Evolutionary conservation across 78 protist genomes (phyloP).

Genomic region (Guillardia theta): DNA sequence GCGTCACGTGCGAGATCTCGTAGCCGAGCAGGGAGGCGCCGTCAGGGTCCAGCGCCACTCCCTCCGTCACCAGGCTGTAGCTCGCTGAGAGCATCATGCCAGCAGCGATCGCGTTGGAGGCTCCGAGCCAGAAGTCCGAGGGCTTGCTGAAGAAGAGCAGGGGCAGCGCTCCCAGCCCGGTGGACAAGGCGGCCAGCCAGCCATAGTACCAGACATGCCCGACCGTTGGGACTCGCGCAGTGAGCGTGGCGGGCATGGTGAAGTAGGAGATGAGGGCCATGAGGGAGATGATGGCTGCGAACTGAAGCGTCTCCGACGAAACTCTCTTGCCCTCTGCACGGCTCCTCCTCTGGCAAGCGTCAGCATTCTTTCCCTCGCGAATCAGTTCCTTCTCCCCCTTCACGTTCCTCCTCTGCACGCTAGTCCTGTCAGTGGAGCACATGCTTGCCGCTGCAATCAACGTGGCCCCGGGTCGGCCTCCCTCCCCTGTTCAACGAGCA

Average conservation of each 20-base stretch:
- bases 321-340: no score
- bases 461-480: no score
- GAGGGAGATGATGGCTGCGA: neutral
- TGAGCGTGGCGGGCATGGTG: neutral
- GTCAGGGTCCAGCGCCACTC: neutral
- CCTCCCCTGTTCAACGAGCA: no score
- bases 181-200: slow-evolving; percentile 49
- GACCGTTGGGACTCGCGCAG: neutral
- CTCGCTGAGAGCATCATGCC: slow-evolving; percentile 54
- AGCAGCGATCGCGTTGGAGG: slow-evolving; percentile 42
- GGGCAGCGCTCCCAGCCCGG: slow-evolving; percentile 59
- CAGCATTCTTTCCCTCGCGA: no score
- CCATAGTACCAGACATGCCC: slow-evolving; percentile 45
- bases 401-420: no score
- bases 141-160: slow-evolving; percentile 21
- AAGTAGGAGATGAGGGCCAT: neutral
- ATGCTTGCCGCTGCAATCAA: no score
- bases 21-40: neutral
- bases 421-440: no score
- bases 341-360: no score
- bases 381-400: no score
- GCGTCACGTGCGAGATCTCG: neutral
- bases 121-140: slow-evolving; percentile 8
- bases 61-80: slow-evolving; percentile 25
- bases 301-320: neutral